Evolutionary conservation across 345 rosid species (phyloP).

Genomic region (Gossypium longicalyx): DNA sequence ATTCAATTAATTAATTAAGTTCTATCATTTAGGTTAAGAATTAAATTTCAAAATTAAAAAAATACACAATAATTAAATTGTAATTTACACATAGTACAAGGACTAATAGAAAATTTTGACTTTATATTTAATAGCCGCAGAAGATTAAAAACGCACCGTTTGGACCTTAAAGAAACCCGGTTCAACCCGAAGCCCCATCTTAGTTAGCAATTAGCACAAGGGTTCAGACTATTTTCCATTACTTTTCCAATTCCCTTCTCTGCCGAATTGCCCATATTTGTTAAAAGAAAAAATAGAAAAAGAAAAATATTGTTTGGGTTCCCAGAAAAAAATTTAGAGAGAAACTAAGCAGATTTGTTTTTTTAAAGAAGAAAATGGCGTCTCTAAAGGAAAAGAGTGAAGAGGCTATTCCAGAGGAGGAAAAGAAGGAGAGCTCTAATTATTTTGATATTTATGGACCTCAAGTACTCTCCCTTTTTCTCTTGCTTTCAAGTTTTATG

Average conservation of each 20-base stretch:
- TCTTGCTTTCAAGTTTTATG: background rate
- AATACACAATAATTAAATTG: too few relatives aligned
- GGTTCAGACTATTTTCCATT: background rate
- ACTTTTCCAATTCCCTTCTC: background rate
- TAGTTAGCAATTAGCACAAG: background rate
- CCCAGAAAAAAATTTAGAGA: background rate
- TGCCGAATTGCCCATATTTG: background rate
- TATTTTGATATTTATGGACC: constrained; percentile 82
- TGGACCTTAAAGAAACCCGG: background rate
- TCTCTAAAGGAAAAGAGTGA: constrained; percentile 31
- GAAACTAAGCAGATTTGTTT: background rate
- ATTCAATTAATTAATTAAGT: too few relatives aligned
- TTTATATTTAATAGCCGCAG: too few relatives aligned
- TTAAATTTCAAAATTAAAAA: too few relatives aligned
- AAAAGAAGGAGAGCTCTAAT: constrained; percentile 16
- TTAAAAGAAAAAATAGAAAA: too few relatives aligned
- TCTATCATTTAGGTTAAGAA: too few relatives aligned
- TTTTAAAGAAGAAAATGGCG: constrained; percentile 25
- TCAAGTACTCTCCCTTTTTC: constrained; percentile 29
- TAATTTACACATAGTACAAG: too few relatives aligned
- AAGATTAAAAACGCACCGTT: background rate
- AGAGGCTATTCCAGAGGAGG: constrained; percentile 26
- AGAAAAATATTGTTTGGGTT: background rate
- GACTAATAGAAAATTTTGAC: too few relatives aligned
- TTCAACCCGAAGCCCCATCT: background rate